Evolutionary conservation across 2,329 filamentous ascomycete genomes (phyloP), one percentile per base, ranked within the genome.

Genomic region (Verticillium longisporum): DNA sequence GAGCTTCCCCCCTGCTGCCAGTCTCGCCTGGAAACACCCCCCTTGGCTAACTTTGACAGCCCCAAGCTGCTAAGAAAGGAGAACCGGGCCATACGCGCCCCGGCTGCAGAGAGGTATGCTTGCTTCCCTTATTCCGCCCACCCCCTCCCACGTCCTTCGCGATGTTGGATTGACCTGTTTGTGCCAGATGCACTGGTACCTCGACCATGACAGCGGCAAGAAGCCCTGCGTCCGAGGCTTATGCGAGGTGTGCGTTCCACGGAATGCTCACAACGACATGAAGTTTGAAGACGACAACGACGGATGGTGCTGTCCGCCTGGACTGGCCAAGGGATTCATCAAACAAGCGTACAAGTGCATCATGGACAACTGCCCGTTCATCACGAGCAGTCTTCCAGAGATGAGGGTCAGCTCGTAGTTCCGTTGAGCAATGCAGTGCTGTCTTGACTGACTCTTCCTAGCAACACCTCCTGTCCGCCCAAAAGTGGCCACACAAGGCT

Each of bases 181-280:
- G 6, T n/a, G n/a, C 45, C 18, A 50, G 45, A 26, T 50, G 45
- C 45, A 50, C 18, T 64, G 62, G 57, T 64, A 63, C 15, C 63
- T 64, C 41, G 62, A 62, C 18, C 62, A 64, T 45, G 62, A 64
- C 45, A 59, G 56, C 9, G 56, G 61, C 11, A 61, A 57, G 15
- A 59, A 61, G 53, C 63, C 63, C n/a, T 64, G 63, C 56, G 60
- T 63, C 31, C 60, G 63, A 37, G 63, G 60, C 9, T 59, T 63
- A 33, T 64, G 63, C 55, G 57, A 60, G 14, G 26, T 15, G 7
- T 33, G 54, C 14, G 5, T 33, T 14, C 54, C 54, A 18, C 26
- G 14, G 6, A 33, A 33, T n/a, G 7, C 26, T 21, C 54, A 55
- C 54, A 6, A 15, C 11, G 31, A 55, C 5, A 55, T 55, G 26